Percentiles rank a stretch among this genome's conserved stretches.
Evolutionary conservation across 306 rosid species (phyloP).

Genomic region (Vigna angularis): DNA sequence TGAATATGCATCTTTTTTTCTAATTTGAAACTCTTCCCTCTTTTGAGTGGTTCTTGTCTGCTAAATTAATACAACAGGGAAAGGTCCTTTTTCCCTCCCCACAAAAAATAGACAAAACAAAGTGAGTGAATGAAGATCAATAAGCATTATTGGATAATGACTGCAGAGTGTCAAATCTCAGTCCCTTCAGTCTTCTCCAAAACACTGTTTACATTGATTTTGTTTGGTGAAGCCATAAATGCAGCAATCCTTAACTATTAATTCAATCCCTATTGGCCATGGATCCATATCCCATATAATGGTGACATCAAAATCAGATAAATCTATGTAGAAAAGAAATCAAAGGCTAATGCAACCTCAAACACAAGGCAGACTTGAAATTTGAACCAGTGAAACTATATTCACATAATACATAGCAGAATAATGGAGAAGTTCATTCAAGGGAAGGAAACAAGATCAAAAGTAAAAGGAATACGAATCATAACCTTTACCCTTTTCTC

Average conservation of each 20-base stretch:
- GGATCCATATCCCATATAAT: constrained; percentile 11
- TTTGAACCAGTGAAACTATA: background rate
- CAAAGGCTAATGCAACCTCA: background rate
- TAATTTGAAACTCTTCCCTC: background rate
- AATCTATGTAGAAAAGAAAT: constrained; percentile 1
- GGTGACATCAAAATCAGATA: constrained; percentile 2
- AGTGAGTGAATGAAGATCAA: background rate
- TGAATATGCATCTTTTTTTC: background rate
- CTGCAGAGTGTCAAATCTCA: constrained; percentile 2
- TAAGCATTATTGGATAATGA: constrained; percentile 17
- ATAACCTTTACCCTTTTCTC: constrained; percentile 32
- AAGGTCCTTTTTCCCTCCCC: constrained; percentile 1
- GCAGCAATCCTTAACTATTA: constrained; percentile 15
- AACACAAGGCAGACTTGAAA: constrained; percentile 13
- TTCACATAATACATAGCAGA: background rate
- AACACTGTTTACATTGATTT: constrained; percentile 1
- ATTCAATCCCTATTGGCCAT: background rate
- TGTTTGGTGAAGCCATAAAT: constrained; percentile 34
- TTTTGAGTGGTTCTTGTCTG: constrained; percentile 16
- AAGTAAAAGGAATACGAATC: background rate
- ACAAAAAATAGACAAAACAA: background rate
- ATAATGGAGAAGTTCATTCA: constrained; percentile 1
- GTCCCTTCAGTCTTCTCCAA: constrained; percentile 9
- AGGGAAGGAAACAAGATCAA: background rate
- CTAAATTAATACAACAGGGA: background rate